Conservation (phyloP, 345 rosid genomes). For the Linum usitatissimum region DNA sequence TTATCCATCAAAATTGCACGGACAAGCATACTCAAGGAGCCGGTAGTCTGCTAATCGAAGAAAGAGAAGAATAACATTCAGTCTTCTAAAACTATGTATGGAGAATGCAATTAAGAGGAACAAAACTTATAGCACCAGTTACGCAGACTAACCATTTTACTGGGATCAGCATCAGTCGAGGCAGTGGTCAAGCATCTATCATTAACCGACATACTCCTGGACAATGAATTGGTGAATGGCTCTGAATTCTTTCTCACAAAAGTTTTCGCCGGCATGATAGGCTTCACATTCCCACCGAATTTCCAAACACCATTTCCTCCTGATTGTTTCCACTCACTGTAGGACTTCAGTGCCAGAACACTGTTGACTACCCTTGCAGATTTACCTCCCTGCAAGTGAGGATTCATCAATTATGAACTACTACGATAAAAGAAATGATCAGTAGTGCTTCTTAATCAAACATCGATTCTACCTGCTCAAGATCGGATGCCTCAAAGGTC, state of each 20-base stretch:
- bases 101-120: constrained; percentile 6
- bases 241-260: constrained; percentile 64
- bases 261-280: constrained; percentile 33
- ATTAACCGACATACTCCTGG: constrained; percentile 42
- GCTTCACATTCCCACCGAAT: constrained; percentile 63
- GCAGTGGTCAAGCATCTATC: constrained; percentile 28
- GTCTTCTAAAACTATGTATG: constrained; percentile 2
- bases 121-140: constrained; percentile 12
- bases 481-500: constrained; percentile 82
- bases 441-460: background rate
- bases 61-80: background rate
- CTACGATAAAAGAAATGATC: background rate
- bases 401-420: background rate
- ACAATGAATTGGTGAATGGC: constrained; percentile 58
- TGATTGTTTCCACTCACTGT: constrained; percentile 62
- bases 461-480: constrained; percentile 51
- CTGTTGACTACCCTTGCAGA: constrained; percentile 65
- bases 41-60: constrained; percentile 37
- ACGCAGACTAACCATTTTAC: constrained; percentile 55
- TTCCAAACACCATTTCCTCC: constrained; percentile 82
- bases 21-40: constrained; percentile 61
- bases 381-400: constrained; percentile 57
- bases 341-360: constrained; percentile 74
- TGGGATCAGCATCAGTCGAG: constrained; percentile 30
- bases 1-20: constrained; percentile 64